Evolutionary conservation across 2,329 filamentous ascomycete species (phyloP).

Genomic region (Aspergillus piperis): DNA sequence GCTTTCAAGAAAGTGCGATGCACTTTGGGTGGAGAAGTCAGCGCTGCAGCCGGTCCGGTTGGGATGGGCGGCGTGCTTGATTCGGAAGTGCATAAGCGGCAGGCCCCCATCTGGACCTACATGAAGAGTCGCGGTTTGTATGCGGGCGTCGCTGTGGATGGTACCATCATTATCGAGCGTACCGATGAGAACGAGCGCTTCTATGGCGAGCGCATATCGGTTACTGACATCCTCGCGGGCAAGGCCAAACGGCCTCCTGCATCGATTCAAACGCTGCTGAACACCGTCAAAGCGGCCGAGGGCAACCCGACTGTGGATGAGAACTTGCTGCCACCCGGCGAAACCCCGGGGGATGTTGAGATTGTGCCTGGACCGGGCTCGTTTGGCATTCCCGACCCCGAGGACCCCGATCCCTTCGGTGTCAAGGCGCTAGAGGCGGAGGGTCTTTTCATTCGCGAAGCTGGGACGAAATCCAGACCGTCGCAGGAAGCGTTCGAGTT

Average conservation of each 20-base stretch:
- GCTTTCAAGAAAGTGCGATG: slow-evolving; percentile 77
- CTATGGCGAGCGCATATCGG: slow-evolving; percentile 68
- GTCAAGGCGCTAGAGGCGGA: slow-evolving; percentile 81
- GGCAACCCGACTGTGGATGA: slow-evolving; percentile 76
- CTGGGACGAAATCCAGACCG: slow-evolving; percentile 74
- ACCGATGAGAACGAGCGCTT: slow-evolving; percentile 87
- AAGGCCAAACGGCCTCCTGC: slow-evolving; percentile 60
- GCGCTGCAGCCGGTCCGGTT: slow-evolving; percentile 74
- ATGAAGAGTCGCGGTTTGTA: slow-evolving; percentile 89
- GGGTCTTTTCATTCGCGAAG: slow-evolving; percentile 85
- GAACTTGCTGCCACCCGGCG: slow-evolving; percentile 65
- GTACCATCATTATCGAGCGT: slow-evolving; percentile 81
- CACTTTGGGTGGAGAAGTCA: slow-evolving; percentile 79
- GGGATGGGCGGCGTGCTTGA: slow-evolving; percentile 73
- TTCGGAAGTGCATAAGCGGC: slow-evolving; percentile 66
- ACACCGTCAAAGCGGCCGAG: slow-evolving; percentile 86
- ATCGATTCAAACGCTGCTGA: slow-evolving; percentile 64
- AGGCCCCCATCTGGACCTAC: slow-evolving; percentile 77
- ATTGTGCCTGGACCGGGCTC: slow-evolving; percentile 44
- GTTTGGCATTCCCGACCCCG: slow-evolving; percentile 76
- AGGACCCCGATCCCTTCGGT: slow-evolving; percentile 90
- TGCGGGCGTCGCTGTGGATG: slow-evolving; percentile 82
- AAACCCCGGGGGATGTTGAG: slow-evolving; percentile 75
- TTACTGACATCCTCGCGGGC: slow-evolving; percentile 63
- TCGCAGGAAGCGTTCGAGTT: slow-evolving; percentile 81